Evolutionary conservation across 345 rosid species (phyloP), one percentile per base, ranked within the genome.

Genomic region (Lepidium sativum): DNA sequence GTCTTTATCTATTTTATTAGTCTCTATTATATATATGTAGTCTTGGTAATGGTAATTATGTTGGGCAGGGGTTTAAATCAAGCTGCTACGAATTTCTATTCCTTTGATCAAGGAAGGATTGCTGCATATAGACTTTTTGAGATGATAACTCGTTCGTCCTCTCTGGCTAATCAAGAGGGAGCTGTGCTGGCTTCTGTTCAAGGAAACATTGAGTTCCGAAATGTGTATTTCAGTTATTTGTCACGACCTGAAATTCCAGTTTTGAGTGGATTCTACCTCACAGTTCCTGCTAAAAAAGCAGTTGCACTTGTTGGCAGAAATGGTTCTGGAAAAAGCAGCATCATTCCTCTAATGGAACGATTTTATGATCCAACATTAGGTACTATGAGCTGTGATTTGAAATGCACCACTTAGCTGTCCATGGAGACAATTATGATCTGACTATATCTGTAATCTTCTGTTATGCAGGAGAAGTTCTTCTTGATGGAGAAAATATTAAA

Each of bases 281-380:
- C 96, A 10, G 91, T 94, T 29, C 97, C 99, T 67, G 92, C 99
- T 60, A 91, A 88, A 76, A 94, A 91, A 64, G 82, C 97, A 4
- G 91, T 94, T 54, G 97, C 97, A 34, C 99, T 94, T 80, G 99
- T 94, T 75, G 99, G 99, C 56, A 84, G 99, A 84, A 94, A 91
- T 70, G 99, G 99, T 39, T 94, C 99, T 62, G 99, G 99, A 51
- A 94, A 94, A 71, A 90, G 97, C 77, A 94, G 97, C 73, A 91
- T 94, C 52, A 94, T 94, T 67, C 97, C 99, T 11, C 83, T 94
- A 15, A 90, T 94, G 97, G 97, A 94, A 69, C 84, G 99, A 65
- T 90, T 94, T 78, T 94, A 94, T 81, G 99, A 90, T 79, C 99
- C 99, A 43, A 94, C 96, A 9, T 77, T 94, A 84, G 99, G 99